These are phyloP conservation scores for Neurospora hispaniola DNA, from an alignment of 495 filamentous ascomycete genomes.

Conservation along the genomic window DNA sequence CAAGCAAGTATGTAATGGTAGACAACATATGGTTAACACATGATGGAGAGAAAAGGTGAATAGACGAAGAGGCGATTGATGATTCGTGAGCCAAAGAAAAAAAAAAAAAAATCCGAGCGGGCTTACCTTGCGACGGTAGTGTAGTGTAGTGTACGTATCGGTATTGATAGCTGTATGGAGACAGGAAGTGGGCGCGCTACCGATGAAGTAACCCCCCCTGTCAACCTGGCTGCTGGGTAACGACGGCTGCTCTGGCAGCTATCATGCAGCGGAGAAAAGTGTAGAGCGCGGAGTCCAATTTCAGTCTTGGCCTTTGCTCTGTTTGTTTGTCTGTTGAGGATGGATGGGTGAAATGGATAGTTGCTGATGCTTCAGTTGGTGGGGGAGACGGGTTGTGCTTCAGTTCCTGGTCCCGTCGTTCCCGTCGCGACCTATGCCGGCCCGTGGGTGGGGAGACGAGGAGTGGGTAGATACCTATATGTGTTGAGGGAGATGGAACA, in stretches of 20 bases:
- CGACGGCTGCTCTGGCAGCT: not conserved
- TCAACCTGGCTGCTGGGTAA: not conserved
- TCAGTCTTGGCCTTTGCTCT: too few species aligned
- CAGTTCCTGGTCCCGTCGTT: not conserved
- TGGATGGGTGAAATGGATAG: not conserved
- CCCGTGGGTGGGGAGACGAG: not conserved
- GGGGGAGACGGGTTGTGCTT: not conserved
- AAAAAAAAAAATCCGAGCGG: not conserved
- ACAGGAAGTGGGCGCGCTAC: not conserved
- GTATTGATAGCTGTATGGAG: not conserved
- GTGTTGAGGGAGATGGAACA: not conserved
- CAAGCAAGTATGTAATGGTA: not conserved
- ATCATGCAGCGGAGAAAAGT: not conserved
- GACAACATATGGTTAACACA: not conserved
- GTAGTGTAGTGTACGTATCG: not conserved
- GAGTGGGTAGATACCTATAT: not conserved
- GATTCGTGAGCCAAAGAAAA: not conserved
- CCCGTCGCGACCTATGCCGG: not conserved
- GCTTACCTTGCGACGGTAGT: constrained; percentile 1
- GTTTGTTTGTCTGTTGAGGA: too few species aligned
- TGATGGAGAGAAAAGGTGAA: not conserved
- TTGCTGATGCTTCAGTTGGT: not conserved
- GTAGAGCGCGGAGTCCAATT: too few species aligned
- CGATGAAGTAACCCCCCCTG: constrained; percentile 1
- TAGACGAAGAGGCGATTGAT: not conserved